These are phyloP conservation scores for Gypsophila paniculata DNA, from an alignment of 179 eudicot species.

Conservation along the genomic window DNA sequence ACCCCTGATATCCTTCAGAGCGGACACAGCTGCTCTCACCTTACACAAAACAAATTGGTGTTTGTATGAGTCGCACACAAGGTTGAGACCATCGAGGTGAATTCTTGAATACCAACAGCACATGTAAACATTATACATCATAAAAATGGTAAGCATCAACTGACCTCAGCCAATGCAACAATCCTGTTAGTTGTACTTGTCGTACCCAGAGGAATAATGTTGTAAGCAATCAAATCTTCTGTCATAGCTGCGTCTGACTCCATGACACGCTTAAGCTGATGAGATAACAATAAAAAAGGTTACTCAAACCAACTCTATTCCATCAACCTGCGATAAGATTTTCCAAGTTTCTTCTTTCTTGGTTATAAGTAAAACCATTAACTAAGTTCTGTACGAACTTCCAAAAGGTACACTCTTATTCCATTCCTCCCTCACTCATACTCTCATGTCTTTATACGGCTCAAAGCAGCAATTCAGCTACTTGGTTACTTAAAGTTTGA, in stretches of 20 bases:
- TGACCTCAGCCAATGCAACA: slow-evolving; percentile 72
- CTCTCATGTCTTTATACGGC: neutral
- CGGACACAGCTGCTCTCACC: slow-evolving; percentile 89
- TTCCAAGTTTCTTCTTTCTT: neutral
- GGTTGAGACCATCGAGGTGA: neutral
- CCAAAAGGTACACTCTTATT: neutral
- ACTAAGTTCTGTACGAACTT: neutral
- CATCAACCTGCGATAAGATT: neutral
- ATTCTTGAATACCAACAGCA: neutral
- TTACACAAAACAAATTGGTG: slow-evolving; percentile 33
- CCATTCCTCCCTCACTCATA: neutral
- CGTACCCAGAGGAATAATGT: slow-evolving; percentile 88
- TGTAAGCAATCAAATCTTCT: slow-evolving; percentile 88
- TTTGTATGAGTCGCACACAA: slow-evolving; percentile 13
- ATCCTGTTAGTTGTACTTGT: slow-evolving; percentile 65
- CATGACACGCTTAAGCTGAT: slow-evolving; percentile 85
- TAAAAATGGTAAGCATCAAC: slow-evolving; percentile 3
- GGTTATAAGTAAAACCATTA: neutral
- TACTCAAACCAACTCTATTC: neutral
- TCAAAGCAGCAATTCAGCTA: neutral
- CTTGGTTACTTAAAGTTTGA: too few species aligned
- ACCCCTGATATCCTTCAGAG: slow-evolving; percentile 56
- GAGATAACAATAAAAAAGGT: slow-evolving; percentile 18
- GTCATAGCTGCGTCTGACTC: slow-evolving; percentile 98
- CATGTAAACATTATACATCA: neutral